Percentiles rank a stretch among this genome's conserved stretches.
phyloP scores from a whole-genome alignment of 2,329 filamentous ascomycete genomes.

The Cryphonectria parasitica region DNA sequence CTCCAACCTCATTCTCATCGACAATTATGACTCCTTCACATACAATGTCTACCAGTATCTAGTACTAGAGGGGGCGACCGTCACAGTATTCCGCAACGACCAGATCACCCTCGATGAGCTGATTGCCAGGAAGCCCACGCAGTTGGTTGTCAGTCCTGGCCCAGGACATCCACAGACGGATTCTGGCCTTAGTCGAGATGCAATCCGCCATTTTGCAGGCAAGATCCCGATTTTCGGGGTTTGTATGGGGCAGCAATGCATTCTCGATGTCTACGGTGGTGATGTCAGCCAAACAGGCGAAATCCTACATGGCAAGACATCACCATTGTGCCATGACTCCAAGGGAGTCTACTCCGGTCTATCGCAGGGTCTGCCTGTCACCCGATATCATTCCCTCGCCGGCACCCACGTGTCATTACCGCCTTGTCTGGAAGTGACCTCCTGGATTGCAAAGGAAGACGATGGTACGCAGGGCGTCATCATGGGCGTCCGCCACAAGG shows the following conservation, averaged over 20 bases:
- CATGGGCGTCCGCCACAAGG: constrained; percentile 94
- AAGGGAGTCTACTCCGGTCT: constrained; percentile 92
- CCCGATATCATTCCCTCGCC: constrained; percentile 93
- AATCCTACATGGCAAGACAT: constrained; percentile 97
- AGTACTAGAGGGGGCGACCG: constrained; percentile 89
- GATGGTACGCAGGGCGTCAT: constrained; percentile 85
- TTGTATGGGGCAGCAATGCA: constrained; percentile 99
- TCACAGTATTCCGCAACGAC: constrained; percentile 91
- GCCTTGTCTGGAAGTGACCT: constrained; percentile 83
- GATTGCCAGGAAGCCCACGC: constrained; percentile 82
- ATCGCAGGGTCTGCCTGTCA: constrained; percentile 80
- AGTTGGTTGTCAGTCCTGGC: constrained; percentile 92
- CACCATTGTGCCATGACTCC: constrained; percentile 81
- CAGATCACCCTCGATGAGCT: constrained; percentile 85
- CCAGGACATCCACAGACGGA: constrained; percentile 91
- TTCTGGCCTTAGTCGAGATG: constrained; percentile 90
- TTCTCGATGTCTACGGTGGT: constrained; percentile 91
- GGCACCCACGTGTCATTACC: constrained; percentile 89
- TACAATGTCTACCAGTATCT: constrained; percentile 99
- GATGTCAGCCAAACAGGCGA: constrained; percentile 91
- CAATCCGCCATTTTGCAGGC: constrained; percentile 87
- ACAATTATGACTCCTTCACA: constrained; percentile 99
- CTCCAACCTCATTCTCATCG: constrained; percentile 90
- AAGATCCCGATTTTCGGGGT: constrained; percentile 97
- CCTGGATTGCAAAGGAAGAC: constrained; percentile 80